Evolutionary conservation across 2,329 filamentous ascomycete species (phyloP).

Genomic region (Botrytis pseudocinerea): DNA sequence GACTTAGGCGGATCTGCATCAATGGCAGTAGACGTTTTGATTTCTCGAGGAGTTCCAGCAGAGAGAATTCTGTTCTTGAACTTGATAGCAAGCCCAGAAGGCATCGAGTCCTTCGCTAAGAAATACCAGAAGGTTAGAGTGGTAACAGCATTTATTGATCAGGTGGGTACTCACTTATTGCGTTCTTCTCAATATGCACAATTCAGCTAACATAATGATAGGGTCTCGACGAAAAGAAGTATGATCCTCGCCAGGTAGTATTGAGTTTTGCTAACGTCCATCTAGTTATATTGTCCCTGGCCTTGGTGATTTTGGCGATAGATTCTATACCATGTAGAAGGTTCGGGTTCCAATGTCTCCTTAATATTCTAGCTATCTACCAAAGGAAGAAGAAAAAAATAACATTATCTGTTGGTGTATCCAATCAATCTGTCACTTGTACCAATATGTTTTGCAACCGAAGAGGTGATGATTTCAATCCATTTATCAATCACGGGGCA

Average conservation of each 20-base stretch:
- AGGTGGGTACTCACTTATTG: slow-evolving; percentile 48
- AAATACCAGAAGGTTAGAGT: slow-evolving; percentile 88
- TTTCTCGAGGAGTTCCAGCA: slow-evolving; percentile 86
- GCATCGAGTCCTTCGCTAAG: slow-evolving; percentile 83
- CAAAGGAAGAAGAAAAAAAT: slow-evolving; percentile 1
- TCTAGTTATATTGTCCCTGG: slow-evolving; percentile 90
- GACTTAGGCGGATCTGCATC: slow-evolving; percentile 82
- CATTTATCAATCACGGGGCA: neutral
- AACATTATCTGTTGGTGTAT: neutral
- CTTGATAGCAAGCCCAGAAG: slow-evolving; percentile 94
- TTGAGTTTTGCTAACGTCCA: slow-evolving; percentile 21
- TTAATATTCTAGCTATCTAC: slow-evolving; percentile 9
- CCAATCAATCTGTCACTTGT: neutral
- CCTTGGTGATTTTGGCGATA: slow-evolving; percentile 91
- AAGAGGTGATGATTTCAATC: neutral
- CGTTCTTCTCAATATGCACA: neutral
- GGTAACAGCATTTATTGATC: slow-evolving; percentile 93
- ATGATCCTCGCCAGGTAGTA: slow-evolving; percentile 43
- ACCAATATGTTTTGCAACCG: slow-evolving; percentile 10
- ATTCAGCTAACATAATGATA: slow-evolving; percentile 39
- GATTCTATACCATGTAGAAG: slow-evolving; percentile 84
- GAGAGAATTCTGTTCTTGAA: slow-evolving; percentile 96
- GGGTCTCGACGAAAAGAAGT: slow-evolving; percentile 98
- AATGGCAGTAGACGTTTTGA: slow-evolving; percentile 94
- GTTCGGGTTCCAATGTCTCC: neutral